Conservation (phyloP, 352 stramenopile genomes). For the Pythium pectinolyticum region DNA sequence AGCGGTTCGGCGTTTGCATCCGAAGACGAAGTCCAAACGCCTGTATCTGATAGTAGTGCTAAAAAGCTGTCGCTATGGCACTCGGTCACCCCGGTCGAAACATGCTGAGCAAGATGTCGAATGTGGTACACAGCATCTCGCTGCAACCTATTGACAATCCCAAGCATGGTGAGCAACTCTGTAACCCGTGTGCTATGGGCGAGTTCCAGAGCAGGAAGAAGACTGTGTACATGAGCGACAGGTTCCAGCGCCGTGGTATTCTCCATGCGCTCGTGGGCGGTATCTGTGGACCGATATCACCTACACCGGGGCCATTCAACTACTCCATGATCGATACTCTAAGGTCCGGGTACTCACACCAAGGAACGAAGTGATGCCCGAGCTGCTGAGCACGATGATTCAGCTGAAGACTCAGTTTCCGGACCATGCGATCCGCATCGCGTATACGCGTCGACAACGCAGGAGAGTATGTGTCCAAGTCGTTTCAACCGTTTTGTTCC, state of each 20-base stretch:
- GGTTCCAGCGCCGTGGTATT: constrained; percentile 7
- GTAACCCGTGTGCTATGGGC: constrained; percentile 19
- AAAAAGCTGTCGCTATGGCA: constrained; percentile 6
- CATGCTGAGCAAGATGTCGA: constrained; percentile 15
- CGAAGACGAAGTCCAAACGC: not conserved
- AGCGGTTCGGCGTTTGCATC: not conserved
- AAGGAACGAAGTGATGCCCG: constrained; percentile 25
- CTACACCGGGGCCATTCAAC: constrained; percentile 18
- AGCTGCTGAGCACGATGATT: constrained; percentile 25
- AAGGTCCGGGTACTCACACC: constrained; percentile 15
- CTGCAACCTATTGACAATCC: constrained; percentile 3
- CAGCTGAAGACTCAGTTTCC: constrained; percentile 22
- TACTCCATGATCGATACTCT: constrained; percentile 25
- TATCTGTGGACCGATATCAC: constrained; percentile 25
- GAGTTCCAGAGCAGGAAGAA: constrained; percentile 14
- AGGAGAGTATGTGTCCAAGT: constrained; percentile 16
- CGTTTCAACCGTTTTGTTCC: constrained; percentile 20
- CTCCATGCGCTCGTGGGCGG: constrained; percentile 17
- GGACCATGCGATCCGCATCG: constrained; percentile 14
- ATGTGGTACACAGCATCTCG: not conserved
- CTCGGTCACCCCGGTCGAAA: constrained; percentile 10
- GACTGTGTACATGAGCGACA: not conserved
- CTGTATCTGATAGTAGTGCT: not conserved
- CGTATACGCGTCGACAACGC: constrained; percentile 24
- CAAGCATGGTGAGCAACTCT: not conserved